These are phyloP conservation scores for Alloascoidea africana DNA, from an alignment of 805 yeast genomes.

Conservation along the genomic window DNA sequence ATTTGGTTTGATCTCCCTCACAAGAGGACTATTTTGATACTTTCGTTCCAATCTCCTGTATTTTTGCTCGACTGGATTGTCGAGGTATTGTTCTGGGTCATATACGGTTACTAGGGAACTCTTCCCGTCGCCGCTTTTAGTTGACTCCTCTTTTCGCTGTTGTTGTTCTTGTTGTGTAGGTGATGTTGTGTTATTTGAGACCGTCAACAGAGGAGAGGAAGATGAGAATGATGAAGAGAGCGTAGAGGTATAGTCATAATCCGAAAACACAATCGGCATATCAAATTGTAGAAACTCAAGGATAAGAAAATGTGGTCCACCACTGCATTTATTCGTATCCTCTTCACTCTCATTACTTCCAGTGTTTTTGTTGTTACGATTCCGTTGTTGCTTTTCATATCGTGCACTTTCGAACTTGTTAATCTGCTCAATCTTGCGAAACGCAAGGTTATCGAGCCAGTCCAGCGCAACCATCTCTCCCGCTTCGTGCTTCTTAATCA, in stretches of 20 bases:
- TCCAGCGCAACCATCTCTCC: conserved; percentile 45
- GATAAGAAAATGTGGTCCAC: conserved; percentile 23
- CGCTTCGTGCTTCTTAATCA: conserved; percentile 46
- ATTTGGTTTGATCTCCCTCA: conserved; percentile 78
- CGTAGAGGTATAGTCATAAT: conserved; percentile 24
- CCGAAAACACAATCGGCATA: conserved; percentile 57
- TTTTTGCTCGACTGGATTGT: conserved; percentile 81
- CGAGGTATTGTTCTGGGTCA: conserved; percentile 54
- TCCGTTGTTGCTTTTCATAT: too few relatives aligned
- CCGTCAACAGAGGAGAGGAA: conserved; percentile 6
- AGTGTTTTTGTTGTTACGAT: too few relatives aligned
- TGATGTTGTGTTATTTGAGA: neutral
- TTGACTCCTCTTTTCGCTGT: conserved; percentile 1
- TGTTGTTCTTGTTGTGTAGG: conserved; percentile 1
- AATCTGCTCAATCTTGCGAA: conserved; percentile 34
- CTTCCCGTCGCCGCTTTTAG: conserved; percentile 5
- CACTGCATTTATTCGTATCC: too few relatives aligned
- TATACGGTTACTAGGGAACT: conserved; percentile 23
- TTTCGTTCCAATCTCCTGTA: conserved; percentile 75
- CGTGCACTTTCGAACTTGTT: conserved; percentile 12
- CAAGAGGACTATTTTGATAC: conserved; percentile 62
- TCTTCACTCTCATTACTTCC: conserved; percentile 5
- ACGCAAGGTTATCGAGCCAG: conserved; percentile 65
- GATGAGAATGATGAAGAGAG: conserved; percentile 15
- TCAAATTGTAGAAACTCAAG: conserved; percentile 54